Evolutionary conservation across 495 filamentous ascomycete species (phyloP), one percentile per base, ranked within the genome.

Genomic region (Immersiella caudata): DNA sequence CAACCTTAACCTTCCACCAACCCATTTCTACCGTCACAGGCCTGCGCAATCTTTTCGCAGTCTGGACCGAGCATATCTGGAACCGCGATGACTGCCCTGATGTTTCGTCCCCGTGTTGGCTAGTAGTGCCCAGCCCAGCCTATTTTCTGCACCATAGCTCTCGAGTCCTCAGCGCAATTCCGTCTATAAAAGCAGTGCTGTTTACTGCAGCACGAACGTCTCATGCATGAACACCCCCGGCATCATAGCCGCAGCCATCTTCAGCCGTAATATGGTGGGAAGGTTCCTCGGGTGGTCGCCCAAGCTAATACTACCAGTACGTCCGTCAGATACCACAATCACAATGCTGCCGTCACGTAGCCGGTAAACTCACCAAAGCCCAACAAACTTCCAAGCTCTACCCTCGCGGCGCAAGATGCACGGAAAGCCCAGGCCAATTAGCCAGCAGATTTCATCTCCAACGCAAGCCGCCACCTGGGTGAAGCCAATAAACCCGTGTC

Each of bases 381-480:
- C 56, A 16, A 59, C 16, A 20, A 6, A 59, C 24, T 25, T 59
- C 56, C 56, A 59, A 6, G 8, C 18, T 16, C 25, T 33, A 6
- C 56, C 56, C 2, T 22, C 24, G 6, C 56, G 21, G 5, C 56
- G 56, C 56, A 59, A 29, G 56, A 59, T 29, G 25, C 56, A 59
- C 1, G 56, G 56, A 59, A 59, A 59, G 12, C 56, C 56, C 3
- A 59, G 56, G 8, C 56, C 56, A 33, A 59, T 33, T 14, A 59
- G 24, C 56, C 56, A 59, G 25, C 56, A 59, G 24, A 59, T 7
- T 18, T 59, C 56, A 16, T 59, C 56, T 26, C 56, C 56, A 8
- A 33, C 56, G 25, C 56, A 59, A 11, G 52, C 52, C 1, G 14
- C 52, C 2, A 55, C 52, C 52, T 55, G 52, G 2, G 52, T 55